Base-by-base conservation (phyloP, 352 stramenopile species). In the Globisporangium paddicum region DNA sequence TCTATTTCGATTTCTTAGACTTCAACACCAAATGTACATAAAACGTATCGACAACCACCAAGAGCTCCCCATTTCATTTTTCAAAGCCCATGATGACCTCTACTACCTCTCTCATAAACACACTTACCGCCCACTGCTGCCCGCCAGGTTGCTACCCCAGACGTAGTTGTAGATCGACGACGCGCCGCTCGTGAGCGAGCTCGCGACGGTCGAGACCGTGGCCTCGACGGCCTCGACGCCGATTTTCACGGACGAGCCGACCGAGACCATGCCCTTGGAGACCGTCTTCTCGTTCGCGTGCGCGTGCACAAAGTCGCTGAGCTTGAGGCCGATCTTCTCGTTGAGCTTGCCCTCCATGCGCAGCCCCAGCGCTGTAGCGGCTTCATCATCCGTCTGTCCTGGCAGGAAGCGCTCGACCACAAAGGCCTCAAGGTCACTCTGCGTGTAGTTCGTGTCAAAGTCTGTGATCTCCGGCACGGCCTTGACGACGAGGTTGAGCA, bases 81-180 rank as follows among this genome's bases (percentile, higher is more conserved):
- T 40, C 35, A 10, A 18, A 40, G 9, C 11, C n/a, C n/a, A n/a
- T n/a, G n/a, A n/a, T n/a, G n/a, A n/a, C n/a, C 35, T 40, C 35
- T n/a, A 18, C 35, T 40, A 14, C 35, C 9, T 40, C 35, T 40
- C 11, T 42, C 32, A 42, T 42, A 19, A 21, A 18, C 16, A 19
- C 40, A 46, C 40, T 25, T 46, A 46, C 40, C 40, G 40, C 18
- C 18, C 9, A 18, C 46, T 5, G 23, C n/a, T 26, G 0, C 51
- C 37, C 18, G 16, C 51, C 34, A 23, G 18, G 19, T 19, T 47
- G 50, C 50, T 41, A 10, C 79, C 84, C 82, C 82, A 94, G 66
- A 94, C 79, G 70, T 90, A 94, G 59, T 89, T 92, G 65, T 90
- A 89, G 37, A 94, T 80, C 37, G 84, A 91, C n/a, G 78, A 87